Evolutionary conservation across 441 rosid genomes (phyloP), one percentile per base, ranked within the genome.

Genomic region (Breynia disticha): DNA sequence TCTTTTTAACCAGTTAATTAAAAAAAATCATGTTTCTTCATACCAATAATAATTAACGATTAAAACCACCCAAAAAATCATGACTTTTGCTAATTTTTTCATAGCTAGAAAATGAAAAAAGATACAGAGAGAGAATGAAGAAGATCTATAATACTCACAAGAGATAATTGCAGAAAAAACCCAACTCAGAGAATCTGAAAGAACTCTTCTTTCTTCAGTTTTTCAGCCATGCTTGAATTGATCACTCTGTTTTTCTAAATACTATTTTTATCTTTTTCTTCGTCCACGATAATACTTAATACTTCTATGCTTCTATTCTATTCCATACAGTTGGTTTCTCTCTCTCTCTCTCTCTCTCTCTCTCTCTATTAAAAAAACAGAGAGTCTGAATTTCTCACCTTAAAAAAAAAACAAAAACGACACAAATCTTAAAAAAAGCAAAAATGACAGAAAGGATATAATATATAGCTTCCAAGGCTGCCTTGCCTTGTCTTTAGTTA

Each of bases 401-500:
- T 49, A 16, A 41, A 47, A n/a, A n/a, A n/a, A n/a, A 47, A 28
- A 53, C 54, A 52, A 48, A n/a, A 72, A 65, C 54, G 56, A 60
- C 67, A 59, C 63, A 35, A 45, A 43, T 56, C 57, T 62, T 55
- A 46, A 61, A n/a, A n/a, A n/a, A n/a, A n/a, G n/a, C n/a, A n/a
- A 60, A 60, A 60, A 65, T 71, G 84, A 72, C 82, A 72, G 74
- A 71, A 63, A 55, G 74, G 76, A 72, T 72, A 63, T 32, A 11
- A 10, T 72, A 63, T 32, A 11, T 15, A n/a, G 66, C 68, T 71
- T 78, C 65, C 58, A 71, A 71, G 82, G 67, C 74, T n/a, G n/a
- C n/a, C n/a, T n/a, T 62, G 77, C 62, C 67, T 55, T 72, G 82
- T 72, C 84, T 70, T 65, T 76, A 59, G 74, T 73, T 81, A 72